phyloP scores from a whole-genome alignment of 2,329 filamentous ascomycete genomes.

The Phoma herbarum region DNA sequence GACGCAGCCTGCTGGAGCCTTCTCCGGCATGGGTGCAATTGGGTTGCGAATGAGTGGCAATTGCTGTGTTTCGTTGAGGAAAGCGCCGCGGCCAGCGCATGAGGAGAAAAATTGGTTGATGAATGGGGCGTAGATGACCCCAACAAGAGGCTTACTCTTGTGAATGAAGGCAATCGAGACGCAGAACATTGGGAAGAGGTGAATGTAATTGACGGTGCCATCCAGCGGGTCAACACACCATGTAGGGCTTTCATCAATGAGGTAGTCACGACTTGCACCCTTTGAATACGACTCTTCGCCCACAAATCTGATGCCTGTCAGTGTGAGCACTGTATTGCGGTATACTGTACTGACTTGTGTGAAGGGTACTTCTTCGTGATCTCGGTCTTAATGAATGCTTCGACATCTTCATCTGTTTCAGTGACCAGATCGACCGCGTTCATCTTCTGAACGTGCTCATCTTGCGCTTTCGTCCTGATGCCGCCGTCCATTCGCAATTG shows the following conservation, averaged over 20 bases:
- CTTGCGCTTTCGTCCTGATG: slow-evolving; percentile 31
- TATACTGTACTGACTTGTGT: slow-evolving; percentile 65
- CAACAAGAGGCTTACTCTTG: slow-evolving; percentile 68
- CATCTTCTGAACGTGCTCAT: slow-evolving; percentile 71
- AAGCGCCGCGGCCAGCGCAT: slow-evolving; percentile 71
- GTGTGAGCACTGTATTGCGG: background rate
- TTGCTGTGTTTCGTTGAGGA: slow-evolving; percentile 69
- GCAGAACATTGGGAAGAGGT: slow-evolving; percentile 83
- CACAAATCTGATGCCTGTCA: slow-evolving; percentile 65
- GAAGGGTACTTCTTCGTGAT: slow-evolving; percentile 69
- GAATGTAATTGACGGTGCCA: slow-evolving; percentile 82
- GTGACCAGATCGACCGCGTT: slow-evolving; percentile 81
- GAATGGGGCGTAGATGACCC: slow-evolving; percentile 77
- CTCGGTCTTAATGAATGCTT: slow-evolving; percentile 71
- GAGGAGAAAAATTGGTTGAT: slow-evolving; percentile 74
- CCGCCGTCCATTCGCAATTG: slow-evolving; percentile 61
- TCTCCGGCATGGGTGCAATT: slow-evolving; percentile 68
- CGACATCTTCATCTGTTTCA: slow-evolving; percentile 78
- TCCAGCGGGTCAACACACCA: slow-evolving; percentile 83
- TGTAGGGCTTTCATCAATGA: slow-evolving; percentile 70
- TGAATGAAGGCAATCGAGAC: slow-evolving; percentile 77
- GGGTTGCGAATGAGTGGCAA: slow-evolving; percentile 72
- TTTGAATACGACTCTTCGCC: slow-evolving; percentile 80
- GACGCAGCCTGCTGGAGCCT: slow-evolving; percentile 73
- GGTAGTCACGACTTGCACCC: slow-evolving; percentile 71